Base-by-base conservation (phyloP, 495 filamentous ascomycete species). In the Penicillium ochrochloron region DNA sequence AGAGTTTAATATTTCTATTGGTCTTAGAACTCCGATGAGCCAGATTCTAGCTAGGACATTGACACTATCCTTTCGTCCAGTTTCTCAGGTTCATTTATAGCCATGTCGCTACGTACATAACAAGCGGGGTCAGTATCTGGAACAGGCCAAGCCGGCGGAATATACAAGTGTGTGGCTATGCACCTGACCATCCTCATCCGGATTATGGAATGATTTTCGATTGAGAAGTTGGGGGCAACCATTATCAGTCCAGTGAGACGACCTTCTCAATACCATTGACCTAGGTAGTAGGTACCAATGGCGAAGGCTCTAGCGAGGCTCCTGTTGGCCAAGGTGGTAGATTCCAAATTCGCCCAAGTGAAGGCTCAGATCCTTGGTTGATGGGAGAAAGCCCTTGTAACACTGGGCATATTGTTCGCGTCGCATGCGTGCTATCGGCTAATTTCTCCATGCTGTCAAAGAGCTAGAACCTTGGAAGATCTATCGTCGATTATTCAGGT, bases 371-470 rank as follows among this genome's bases (percentile, higher is more conserved):
- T 23, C 42, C 42, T 48, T 9, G n/a, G 8, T 12, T 23, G 42
- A 19, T 23, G 42, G 4, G 25, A 27, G 25, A 27, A 21, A 48
- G 6, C n/a, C 23, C 19, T 12, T 48, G 6, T 2, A 52, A 52
- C 48, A 52, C 29, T 52, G n/a, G 25, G 14, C 48, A 31, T 23
- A 52, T 31, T 52, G 48, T 23, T 48, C 27, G 17, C 0, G 25
- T 52, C 25, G 48, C 48, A 52, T 52, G 48, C 48, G 48, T 52
- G 25, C 23, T 31, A 12, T 52, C 25, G 48, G 48, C 12, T 31
- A 29, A 31, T 8, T 31, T 31, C 5, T 52, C 27, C 25, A 5
- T 31, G 12, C 5, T 17, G 25, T n/a, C 23, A 21, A 52, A 6
- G 5, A 14, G 25, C 48, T 21, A 15, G 48, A 52, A 19, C 11